Percentiles rank a stretch among this genome's conserved stretches.
Evolutionary conservation across 1,139 yeast genomes (phyloP).

Genomic region (Zygoascus hellenicus): DNA sequence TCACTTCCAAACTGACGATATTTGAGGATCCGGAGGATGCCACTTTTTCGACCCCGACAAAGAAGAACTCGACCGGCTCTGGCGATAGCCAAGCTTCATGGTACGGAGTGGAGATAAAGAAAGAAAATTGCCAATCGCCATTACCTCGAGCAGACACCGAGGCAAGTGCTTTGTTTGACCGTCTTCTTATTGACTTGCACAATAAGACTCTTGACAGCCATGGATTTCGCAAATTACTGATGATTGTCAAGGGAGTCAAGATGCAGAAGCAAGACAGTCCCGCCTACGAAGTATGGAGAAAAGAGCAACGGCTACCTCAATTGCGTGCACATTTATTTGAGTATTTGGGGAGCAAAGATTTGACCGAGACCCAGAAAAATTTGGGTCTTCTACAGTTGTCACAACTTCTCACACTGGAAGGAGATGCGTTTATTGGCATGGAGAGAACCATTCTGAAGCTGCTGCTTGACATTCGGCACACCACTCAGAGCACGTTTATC

Average conservation of each 20-base stretch:
- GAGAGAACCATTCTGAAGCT: constrained; percentile 19
- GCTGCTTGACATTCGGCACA: constrained; percentile 16
- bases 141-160: constrained; percentile 22
- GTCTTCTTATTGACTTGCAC: constrained; percentile 20
- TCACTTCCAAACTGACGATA: constrained; percentile 14
- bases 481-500: constrained; percentile 16
- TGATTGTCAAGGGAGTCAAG: constrained; percentile 21
- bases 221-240: constrained; percentile 24
- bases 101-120: constrained; percentile 19
- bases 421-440: constrained; percentile 14
- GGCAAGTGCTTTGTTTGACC: constrained; percentile 22
- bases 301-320: constrained; percentile 19
- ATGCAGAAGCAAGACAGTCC: constrained; percentile 9
- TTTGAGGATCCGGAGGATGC: constrained; percentile 16
- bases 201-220: constrained; percentile 21
- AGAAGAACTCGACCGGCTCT: not conserved
- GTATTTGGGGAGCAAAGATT: constrained; percentile 14
- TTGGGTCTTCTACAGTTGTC: constrained; percentile 23
- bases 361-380: constrained; percentile 19
- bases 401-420: constrained; percentile 18
- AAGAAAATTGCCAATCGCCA: constrained; percentile 21
- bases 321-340: constrained; percentile 18
- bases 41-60: constrained; percentile 5
- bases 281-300: constrained; percentile 21
- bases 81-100: constrained; percentile 13